These are phyloP conservation scores for Eutrema heterophyllum DNA, from an alignment of 345 rosid genomes.

Conservation along the genomic window DNA sequence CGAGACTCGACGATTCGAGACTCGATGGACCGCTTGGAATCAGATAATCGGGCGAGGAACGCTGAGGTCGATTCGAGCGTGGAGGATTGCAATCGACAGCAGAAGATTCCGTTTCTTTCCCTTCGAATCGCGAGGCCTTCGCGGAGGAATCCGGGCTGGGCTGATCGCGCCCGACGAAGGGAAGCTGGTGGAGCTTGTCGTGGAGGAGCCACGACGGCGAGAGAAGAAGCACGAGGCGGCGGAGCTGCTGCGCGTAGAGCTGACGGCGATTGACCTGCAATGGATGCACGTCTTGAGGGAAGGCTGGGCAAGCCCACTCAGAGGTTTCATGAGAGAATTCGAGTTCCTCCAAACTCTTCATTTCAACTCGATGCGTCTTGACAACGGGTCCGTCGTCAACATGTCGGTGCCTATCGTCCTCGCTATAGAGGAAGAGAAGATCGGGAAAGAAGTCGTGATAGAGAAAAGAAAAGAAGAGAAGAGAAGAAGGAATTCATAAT, in stretches of 20 bases:
- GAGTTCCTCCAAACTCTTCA: constrained; percentile 99
- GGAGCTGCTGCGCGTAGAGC: constrained; percentile 57
- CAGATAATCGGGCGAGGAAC: too few species aligned
- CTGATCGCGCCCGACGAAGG: constrained; percentile 94
- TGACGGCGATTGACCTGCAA: constrained; percentile 63
- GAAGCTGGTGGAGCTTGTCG: constrained; percentile 69
- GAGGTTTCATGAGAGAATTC: constrained; percentile 97
- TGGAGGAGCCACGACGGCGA: too few species aligned
- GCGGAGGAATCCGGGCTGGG: constrained; percentile 36
- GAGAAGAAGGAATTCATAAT: too few species aligned
- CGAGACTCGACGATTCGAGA: too few species aligned
- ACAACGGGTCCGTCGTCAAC: constrained; percentile 85
- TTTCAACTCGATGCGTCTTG: constrained; percentile 90
- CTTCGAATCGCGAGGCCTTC: constrained; percentile 10
- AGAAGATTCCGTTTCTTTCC: constrained; percentile 34
- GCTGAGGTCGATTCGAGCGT: too few species aligned
- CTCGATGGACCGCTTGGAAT: too few species aligned
- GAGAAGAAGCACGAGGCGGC: constrained; percentile 58
- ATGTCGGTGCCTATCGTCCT: constrained; percentile 98
- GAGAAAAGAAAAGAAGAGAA: too few species aligned
- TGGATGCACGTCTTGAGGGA: constrained; percentile 98
- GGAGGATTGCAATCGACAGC: too few species aligned
- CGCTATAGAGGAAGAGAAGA: constrained; percentile 73
- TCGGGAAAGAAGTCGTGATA: too few species aligned
- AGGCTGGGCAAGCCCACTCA: constrained; percentile 98